These are phyloP conservation scores for Penicillium daleae DNA, from an alignment of 495 filamentous ascomycete species.

Conservation along the genomic window DNA sequence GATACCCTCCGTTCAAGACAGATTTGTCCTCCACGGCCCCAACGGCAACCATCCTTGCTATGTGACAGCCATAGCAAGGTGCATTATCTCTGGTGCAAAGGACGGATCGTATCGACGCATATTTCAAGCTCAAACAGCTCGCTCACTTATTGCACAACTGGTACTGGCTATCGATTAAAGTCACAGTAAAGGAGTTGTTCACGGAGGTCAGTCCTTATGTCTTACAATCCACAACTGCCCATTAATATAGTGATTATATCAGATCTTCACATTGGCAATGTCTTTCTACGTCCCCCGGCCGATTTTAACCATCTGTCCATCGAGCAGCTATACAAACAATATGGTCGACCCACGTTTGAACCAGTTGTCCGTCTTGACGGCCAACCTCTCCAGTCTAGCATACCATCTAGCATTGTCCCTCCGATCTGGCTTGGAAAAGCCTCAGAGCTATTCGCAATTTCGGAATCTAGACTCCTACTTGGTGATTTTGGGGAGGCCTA, in stretches of 20 bases:
- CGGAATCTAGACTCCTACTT: neutral
- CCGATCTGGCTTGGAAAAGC: neutral
- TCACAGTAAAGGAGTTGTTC: neutral
- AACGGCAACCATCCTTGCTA: too few species aligned
- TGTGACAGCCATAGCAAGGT: too few species aligned
- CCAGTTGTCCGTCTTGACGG: neutral
- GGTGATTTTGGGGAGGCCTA: neutral
- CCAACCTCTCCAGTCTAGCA: neutral
- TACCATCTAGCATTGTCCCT: neutral
- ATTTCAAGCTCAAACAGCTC: too few species aligned
- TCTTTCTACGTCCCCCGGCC: neutral
- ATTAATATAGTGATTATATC: neutral
- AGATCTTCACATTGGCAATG: neutral
- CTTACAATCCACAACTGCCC: neutral
- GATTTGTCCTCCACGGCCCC: too few species aligned
- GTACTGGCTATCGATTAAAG: too few species aligned
- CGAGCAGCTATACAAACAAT: neutral
- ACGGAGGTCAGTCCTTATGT: neutral
- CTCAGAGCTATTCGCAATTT: neutral
- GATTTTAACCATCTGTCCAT: neutral
- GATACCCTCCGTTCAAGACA: too few species aligned
- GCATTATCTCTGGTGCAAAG: too few species aligned
- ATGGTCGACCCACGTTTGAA: neutral
- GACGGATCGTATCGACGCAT: too few species aligned
- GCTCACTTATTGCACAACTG: too few species aligned